These are phyloP conservation scores for Fragaria nilgerrensis DNA, from an alignment of 306 rosid genomes.

Conservation along the genomic window DNA sequence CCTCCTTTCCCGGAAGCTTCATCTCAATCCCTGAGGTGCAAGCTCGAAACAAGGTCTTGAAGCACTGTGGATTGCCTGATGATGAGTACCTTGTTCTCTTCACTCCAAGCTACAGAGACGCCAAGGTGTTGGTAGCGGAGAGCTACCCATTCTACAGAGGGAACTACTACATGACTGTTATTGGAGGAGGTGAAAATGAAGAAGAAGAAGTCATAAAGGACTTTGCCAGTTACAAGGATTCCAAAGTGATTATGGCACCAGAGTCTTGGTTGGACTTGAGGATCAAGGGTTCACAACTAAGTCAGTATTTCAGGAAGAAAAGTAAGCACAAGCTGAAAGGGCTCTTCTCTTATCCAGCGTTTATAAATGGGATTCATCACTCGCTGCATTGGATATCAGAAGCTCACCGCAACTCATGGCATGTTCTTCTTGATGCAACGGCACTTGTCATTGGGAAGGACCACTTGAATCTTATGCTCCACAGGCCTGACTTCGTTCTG, in stretches of 20 bases:
- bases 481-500: constrained; percentile 78
- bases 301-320: constrained; percentile 80
- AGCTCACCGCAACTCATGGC: constrained; percentile 90
- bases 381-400: constrained; percentile 88
- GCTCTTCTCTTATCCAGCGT: constrained; percentile 70
- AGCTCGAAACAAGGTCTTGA: constrained; percentile 63
- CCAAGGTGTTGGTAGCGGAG: constrained; percentile 76
- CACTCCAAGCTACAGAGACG: constrained; percentile 62
- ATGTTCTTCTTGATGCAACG: constrained; percentile 86
- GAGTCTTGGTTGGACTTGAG: constrained; percentile 74
- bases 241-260: constrained; percentile 64
- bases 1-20: constrained; percentile 75
- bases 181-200: constrained; percentile 40
- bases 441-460: constrained; percentile 64
- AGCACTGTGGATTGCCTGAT: constrained; percentile 72
- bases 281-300: constrained; percentile 79
- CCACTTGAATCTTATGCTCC: constrained; percentile 59
- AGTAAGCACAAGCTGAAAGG: constrained; percentile 79
- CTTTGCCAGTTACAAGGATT: constrained; percentile 66
- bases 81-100: constrained; percentile 73
- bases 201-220: constrained; percentile 56
- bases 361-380: constrained; percentile 57
- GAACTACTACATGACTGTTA: constrained; percentile 58
- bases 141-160: constrained; percentile 76
- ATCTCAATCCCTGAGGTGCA: constrained; percentile 78